Conservation (phyloP, 352 stramenopile species). For the Globisporangium megalacanthum region DNA sequence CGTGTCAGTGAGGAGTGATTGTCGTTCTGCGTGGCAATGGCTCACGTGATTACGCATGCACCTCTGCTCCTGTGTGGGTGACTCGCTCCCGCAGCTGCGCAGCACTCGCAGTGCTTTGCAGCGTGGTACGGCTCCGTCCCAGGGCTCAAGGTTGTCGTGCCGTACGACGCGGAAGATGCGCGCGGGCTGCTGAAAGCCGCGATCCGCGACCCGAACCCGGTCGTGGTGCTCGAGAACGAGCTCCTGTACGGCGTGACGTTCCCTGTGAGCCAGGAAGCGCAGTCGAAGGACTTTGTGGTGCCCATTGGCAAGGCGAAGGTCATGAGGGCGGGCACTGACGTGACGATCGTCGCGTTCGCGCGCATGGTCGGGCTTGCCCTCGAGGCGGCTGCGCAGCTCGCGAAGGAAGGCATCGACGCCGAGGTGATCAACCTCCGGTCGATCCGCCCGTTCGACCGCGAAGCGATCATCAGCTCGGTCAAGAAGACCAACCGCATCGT, state of each 20-base stretch:
- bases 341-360: slow-evolving; percentile 98
- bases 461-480: slow-evolving; percentile 96
- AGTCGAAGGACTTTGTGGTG: slow-evolving; percentile 97
- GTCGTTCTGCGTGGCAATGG: background rate
- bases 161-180: slow-evolving; percentile 97
- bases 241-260: slow-evolving; percentile 98
- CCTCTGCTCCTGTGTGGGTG: background rate
- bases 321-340: slow-evolving; percentile 94
- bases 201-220: slow-evolving; percentile 99
- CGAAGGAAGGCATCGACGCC: slow-evolving; percentile 92
- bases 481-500: slow-evolving; percentile 99
- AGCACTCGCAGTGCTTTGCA: slow-evolving; percentile 99
- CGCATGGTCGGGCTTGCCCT: slow-evolving; percentile 96
- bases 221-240: slow-evolving; percentile 99
- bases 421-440: slow-evolving; percentile 95
- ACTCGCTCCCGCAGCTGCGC: slow-evolving; percentile 57
- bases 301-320: slow-evolving; percentile 99
- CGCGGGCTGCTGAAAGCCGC: slow-evolving; percentile 98
- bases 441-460: slow-evolving; percentile 95
- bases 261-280: slow-evolving; percentile 96
- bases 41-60: background rate
- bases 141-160: slow-evolving; percentile 97
- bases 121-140: slow-evolving; percentile 97
- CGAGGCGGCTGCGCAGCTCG: slow-evolving; percentile 93
- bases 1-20: slow-evolving; percentile 1